Conservation (phyloP, 208 protist genomes). For the Angomonas deanei region DNA sequence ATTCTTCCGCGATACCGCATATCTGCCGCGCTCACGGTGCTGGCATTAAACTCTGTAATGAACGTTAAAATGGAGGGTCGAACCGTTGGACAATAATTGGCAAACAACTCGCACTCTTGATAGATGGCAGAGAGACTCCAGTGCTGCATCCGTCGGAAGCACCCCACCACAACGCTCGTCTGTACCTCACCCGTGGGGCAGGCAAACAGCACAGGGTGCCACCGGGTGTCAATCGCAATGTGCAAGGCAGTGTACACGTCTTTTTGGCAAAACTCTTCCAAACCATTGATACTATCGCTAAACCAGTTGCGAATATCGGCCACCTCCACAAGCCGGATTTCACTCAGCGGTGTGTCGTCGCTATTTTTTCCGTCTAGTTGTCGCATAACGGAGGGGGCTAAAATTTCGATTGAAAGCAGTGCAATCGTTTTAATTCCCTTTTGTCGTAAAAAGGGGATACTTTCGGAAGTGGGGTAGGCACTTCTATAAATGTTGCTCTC, state of each 20-base stretch:
- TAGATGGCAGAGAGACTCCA: constrained; percentile 76
- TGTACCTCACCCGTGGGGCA: constrained; percentile 84
- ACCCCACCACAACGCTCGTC: constrained; percentile 82
- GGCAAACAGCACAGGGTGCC: constrained; percentile 86
- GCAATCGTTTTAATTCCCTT: constrained; percentile 78
- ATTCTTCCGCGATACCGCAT: constrained; percentile 26
- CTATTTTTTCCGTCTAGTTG: constrained; percentile 6
- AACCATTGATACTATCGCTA: constrained; percentile 34
- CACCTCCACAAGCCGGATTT: constrained; percentile 50
- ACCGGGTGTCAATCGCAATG: constrained; percentile 69
- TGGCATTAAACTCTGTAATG: constrained; percentile 7
- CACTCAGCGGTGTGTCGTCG: constrained; percentile 7
- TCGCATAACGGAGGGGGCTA: constrained; percentile 48
- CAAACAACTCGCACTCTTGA: constrained; percentile 80
- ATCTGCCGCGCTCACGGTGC: constrained; percentile 48
- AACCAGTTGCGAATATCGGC: constrained; percentile 62
- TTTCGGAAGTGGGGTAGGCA: constrained; percentile 66
- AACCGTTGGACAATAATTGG: constrained; percentile 29
- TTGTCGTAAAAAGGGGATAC: constrained; percentile 64
- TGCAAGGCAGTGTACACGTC: constrained; percentile 71
- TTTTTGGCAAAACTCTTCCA: constrained; percentile 66
- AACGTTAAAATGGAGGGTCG: constrained; percentile 56
- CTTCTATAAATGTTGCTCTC: constrained; percentile 75
- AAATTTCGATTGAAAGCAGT: constrained; percentile 73
- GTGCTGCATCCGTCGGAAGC: constrained; percentile 79